Conservation (phyloP, 805 yeast genomes). For the Pichia membranifaciens region DNA sequence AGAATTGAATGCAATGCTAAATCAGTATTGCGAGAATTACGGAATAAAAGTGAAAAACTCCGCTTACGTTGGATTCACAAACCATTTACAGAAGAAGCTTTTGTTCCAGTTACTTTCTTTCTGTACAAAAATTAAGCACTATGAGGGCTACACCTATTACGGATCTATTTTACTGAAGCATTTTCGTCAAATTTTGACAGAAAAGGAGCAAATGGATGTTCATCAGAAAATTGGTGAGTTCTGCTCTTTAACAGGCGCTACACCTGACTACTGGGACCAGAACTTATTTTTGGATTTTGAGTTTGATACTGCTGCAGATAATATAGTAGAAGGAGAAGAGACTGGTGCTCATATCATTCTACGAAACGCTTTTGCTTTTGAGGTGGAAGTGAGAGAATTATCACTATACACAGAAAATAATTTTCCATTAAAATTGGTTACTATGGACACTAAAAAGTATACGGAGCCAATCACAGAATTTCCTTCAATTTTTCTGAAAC, state of each 20-base stretch:
- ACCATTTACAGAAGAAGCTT: slow-evolving; percentile 37
- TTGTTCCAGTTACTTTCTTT: slow-evolving; percentile 40
- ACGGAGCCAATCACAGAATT: slow-evolving; percentile 16
- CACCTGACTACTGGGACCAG: slow-evolving; percentile 66
- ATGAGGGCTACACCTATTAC: slow-evolving; percentile 37
- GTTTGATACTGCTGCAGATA: slow-evolving; percentile 13
- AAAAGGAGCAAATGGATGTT: slow-evolving; percentile 50
- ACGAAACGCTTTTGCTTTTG: slow-evolving; percentile 79
- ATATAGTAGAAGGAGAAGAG: slow-evolving; percentile 55
- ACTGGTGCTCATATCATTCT: slow-evolving; percentile 51
- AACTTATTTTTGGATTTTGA: slow-evolving; percentile 34
- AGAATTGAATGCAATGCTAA: slow-evolving; percentile 30
- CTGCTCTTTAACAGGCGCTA: slow-evolving; percentile 1
- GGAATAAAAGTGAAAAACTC: slow-evolving; percentile 32
- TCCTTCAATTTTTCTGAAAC: slow-evolving; percentile 30
- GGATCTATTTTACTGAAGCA: slow-evolving; percentile 51
- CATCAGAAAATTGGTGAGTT: slow-evolving; percentile 32
- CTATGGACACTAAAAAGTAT: slow-evolving; percentile 5
- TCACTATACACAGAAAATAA: slow-evolving; percentile 29
- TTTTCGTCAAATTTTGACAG: slow-evolving; percentile 47
- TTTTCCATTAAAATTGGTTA: slow-evolving; percentile 20
- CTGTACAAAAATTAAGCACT: slow-evolving; percentile 47
- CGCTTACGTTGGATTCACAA: slow-evolving; percentile 5
- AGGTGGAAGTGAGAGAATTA: slow-evolving; percentile 51
- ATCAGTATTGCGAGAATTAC: slow-evolving; percentile 46